A percentile compares a stretch with the other conserved stretches of the same genome.
Conservation (phyloP, 345 rosid species). For the Microthlaspi erraticum region DNA sequence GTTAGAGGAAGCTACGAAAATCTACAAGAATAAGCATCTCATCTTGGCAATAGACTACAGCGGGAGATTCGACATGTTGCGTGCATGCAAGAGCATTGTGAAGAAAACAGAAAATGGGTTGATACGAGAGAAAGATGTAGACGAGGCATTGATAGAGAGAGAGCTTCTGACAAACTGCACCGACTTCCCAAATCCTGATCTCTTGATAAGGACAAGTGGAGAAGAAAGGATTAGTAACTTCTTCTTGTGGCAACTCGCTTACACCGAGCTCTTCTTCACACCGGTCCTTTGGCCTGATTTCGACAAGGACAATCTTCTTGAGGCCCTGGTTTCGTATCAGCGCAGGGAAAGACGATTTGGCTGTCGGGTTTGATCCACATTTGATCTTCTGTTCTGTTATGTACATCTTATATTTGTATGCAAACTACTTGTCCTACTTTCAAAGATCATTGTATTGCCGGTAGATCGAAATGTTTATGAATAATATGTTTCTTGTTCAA, state of each 20-base stretch:
- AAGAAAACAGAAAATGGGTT: slow-evolving; percentile 49
- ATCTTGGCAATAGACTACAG: slow-evolving; percentile 73
- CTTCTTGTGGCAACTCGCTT: slow-evolving; percentile 77
- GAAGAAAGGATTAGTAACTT: slow-evolving; percentile 81
- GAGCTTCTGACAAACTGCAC: slow-evolving; percentile 66
- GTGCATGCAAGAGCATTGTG: slow-evolving; percentile 60
- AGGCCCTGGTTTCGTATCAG: slow-evolving; percentile 64
- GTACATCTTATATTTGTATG: not conserved
- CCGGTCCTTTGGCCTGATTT: slow-evolving; percentile 82
- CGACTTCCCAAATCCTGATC: slow-evolving; percentile 62
- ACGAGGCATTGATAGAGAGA: slow-evolving; percentile 58
- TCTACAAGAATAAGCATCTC: slow-evolving; percentile 56
- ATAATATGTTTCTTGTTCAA: too few species aligned
- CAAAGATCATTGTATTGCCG: not conserved
- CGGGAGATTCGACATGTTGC: slow-evolving; percentile 64
- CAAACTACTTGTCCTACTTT: not conserved
- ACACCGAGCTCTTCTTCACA: slow-evolving; percentile 70
- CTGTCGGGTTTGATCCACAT: slow-evolving; percentile 26
- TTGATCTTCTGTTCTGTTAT: not conserved
- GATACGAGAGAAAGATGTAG: slow-evolving; percentile 54
- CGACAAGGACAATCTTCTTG: slow-evolving; percentile 50
- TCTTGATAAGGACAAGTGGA: slow-evolving; percentile 76
- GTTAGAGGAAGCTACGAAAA: slow-evolving; percentile 55
- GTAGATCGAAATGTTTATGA: too few species aligned
- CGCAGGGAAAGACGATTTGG: slow-evolving; percentile 74